Conservation (phyloP, 2,329 filamentous ascomycete species). For the Phialocephala subalpina region DNA sequence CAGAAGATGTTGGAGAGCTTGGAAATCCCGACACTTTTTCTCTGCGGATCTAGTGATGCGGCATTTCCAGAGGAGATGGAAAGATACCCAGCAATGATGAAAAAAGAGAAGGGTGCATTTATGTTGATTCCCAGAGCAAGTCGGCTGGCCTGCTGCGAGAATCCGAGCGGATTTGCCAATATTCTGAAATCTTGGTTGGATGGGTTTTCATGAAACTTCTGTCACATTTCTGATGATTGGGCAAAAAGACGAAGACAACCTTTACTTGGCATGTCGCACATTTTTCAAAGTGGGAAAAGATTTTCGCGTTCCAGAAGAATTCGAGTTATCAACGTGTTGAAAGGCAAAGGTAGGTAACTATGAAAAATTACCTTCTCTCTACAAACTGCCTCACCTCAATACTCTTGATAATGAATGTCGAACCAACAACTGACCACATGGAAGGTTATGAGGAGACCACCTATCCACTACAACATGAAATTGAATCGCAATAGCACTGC, state of each 20-base stretch:
- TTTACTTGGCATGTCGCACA: neutral
- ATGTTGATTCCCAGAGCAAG: neutral
- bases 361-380: neutral
- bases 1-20: neutral
- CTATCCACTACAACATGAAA: neutral
- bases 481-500: neutral
- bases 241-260: neutral
- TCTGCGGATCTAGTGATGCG: conserved; percentile 7
- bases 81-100: conserved; percentile 8
- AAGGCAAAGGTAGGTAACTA: neutral
- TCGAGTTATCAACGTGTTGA: neutral
- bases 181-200: neutral
- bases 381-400: neutral
- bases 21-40: conserved; percentile 3
- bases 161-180: neutral
- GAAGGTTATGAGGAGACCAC: neutral
- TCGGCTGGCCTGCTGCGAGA: conserved; percentile 3
- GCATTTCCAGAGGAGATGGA: conserved; percentile 7
- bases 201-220: neutral
- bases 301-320: too few relatives aligned
- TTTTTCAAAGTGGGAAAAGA: too few relatives aligned
- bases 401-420: neutral
- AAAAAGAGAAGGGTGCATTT: neutral
- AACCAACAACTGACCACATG: neutral
- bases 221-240: neutral